Conservation (phyloP, 1,284 basidiomycete species). For the Apiotrichum gracile region DNA sequence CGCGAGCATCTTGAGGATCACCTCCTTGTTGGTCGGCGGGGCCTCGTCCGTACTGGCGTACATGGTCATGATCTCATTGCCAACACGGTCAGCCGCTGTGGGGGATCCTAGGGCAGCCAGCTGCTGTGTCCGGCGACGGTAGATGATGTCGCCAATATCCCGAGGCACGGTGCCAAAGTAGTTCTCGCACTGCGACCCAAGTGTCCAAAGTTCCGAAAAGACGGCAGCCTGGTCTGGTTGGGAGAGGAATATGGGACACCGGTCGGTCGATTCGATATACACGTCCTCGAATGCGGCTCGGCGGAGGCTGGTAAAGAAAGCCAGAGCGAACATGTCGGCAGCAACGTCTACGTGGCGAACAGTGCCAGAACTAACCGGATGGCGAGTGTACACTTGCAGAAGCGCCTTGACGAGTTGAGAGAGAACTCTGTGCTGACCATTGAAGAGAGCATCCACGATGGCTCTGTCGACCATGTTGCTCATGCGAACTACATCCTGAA, state of each 20-base stretch:
- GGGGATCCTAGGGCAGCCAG: constrained; percentile 5
- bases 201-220: constrained; percentile 12
- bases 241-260: constrained; percentile 8
- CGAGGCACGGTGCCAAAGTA: constrained; percentile 12
- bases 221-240: constrained; percentile 11
- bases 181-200: constrained; percentile 13
- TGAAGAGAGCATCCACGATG: constrained; percentile 8
- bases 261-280: constrained; percentile 11
- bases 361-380: not conserved
- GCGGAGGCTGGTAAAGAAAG: constrained; percentile 10
- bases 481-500: constrained; percentile 1
- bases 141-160: constrained; percentile 11
- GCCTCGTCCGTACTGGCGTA: constrained; percentile 2
- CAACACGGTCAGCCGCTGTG: not conserved
- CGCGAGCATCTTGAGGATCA: constrained; percentile 6
- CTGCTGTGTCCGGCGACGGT: constrained; percentile 1
- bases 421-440: constrained; percentile 4
- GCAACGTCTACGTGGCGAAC: constrained; percentile 3
- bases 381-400: not conserved
- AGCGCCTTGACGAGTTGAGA: not conserved
- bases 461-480: constrained; percentile 4
- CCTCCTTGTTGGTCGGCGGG: not conserved
- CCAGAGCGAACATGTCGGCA: constrained; percentile 11
- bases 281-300: constrained; percentile 14
- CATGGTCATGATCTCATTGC: constrained; percentile 15